These are phyloP conservation scores for Dothistroma pini DNA, from an alignment of 2,329 filamentous ascomycete species.

Conservation along the genomic window DNA sequence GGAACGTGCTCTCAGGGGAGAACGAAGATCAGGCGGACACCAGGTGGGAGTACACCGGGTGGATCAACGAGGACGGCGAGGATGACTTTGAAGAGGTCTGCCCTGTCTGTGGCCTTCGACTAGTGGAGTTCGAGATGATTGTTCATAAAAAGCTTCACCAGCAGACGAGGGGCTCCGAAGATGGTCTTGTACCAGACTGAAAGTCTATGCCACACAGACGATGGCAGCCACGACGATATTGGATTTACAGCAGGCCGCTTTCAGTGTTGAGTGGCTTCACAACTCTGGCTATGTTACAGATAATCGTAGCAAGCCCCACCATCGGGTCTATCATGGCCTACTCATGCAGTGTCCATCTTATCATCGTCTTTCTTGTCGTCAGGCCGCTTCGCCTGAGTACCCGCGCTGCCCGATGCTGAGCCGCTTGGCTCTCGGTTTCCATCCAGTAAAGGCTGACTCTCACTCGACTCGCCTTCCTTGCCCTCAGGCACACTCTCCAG, in stretches of 20 bases:
- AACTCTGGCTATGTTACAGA: not conserved
- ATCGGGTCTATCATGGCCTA: not conserved
- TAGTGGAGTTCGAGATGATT: constrained; percentile 57
- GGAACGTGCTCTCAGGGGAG: not conserved
- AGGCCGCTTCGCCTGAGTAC: constrained; percentile 11
- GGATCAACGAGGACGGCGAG: constrained; percentile 23
- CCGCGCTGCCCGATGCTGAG: constrained; percentile 16
- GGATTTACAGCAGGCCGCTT: not conserved
- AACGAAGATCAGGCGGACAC: constrained; percentile 4
- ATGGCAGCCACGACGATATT: not conserved
- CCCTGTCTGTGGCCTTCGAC: constrained; percentile 49
- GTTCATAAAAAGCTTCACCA: constrained; percentile 56
- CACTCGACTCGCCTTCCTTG: constrained; percentile 57
- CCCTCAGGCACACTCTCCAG: constrained; percentile 72
- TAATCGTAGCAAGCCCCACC: not conserved
- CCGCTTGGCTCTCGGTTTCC: constrained; percentile 26
- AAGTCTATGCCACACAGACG: not conserved
- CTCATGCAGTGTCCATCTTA: constrained; percentile 34
- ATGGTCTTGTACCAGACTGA: constrained; percentile 1
- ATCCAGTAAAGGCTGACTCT: constrained; percentile 50
- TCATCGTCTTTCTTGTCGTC: constrained; percentile 28
- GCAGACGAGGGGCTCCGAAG: not conserved
- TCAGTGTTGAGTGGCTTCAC: not conserved
- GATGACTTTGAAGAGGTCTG: constrained; percentile 36
- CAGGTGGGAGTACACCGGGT: constrained; percentile 13